These are phyloP conservation scores for Alternaria sp. DNA, from an alignment of 2,329 filamentous ascomycete genomes.

Conservation along the genomic window DNA sequence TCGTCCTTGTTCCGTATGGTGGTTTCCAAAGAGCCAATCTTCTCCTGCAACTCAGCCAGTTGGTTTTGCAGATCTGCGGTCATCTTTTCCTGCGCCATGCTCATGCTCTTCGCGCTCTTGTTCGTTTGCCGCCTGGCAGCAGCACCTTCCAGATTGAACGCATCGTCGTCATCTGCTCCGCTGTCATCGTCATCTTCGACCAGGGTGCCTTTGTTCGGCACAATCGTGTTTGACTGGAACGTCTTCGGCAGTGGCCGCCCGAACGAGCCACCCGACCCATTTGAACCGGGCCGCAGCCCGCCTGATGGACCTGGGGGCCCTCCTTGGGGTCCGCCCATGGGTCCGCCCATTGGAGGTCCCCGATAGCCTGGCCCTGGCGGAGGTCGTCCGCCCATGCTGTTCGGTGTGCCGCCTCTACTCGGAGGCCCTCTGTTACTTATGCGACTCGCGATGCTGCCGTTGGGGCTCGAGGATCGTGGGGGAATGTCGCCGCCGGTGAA, in stretches of 20 bases:
- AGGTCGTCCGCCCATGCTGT: conserved; percentile 57
- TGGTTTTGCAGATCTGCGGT: conserved; percentile 82
- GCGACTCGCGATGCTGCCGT: conserved; percentile 63
- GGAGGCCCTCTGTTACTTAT: conserved; percentile 62
- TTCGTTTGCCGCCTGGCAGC: conserved; percentile 54
- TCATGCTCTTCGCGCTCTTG: conserved; percentile 46
- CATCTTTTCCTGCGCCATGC: conserved; percentile 44
- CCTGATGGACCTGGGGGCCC: conserved; percentile 49
- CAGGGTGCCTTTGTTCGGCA: conserved; percentile 97
- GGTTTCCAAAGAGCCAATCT: conserved; percentile 73
- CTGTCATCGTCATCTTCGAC: conserved; percentile 79
- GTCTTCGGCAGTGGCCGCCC: conserved; percentile 84
- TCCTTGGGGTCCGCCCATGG: conserved; percentile 52
- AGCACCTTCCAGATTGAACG: conserved; percentile 65
- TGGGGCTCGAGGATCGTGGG: conserved; percentile 70
- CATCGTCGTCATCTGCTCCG: conserved; percentile 62
- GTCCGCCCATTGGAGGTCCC: conserved; percentile 22
- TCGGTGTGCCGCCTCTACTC: conserved; percentile 63
- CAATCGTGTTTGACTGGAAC: conserved; percentile 93
- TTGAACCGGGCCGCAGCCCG: conserved; percentile 30
- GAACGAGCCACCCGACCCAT: conserved; percentile 64
- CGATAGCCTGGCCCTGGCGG: conserved; percentile 42
- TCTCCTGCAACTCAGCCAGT: conserved; percentile 75
- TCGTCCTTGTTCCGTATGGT: conserved; percentile 73
- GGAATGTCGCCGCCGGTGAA: conserved; percentile 75